A percentile compares a stretch with the other conserved stretches of the same genome.
phyloP scores from a whole-genome alignment of 2,329 filamentous ascomycete genomes.

The Penicillium sp. region DNA sequence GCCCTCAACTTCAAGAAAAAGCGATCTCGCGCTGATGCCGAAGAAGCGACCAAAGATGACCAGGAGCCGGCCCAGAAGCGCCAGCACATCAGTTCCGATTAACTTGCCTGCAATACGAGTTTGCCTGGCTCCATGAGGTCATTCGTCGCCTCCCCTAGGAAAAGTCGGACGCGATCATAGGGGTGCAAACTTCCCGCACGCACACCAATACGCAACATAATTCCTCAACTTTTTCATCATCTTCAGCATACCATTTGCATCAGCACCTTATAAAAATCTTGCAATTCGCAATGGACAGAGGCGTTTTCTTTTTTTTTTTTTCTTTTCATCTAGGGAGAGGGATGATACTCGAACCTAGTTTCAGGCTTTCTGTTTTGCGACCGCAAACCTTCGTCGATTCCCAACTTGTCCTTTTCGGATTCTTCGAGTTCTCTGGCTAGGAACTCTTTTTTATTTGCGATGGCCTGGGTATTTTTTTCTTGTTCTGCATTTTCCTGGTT shows the following conservation, averaged over 20 bases:
- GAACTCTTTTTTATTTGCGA: neutral
- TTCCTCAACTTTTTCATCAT: neutral
- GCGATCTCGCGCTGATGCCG: conserved; percentile 13
- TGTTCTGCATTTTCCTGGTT: conserved; percentile 1
- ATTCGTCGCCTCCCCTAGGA: neutral
- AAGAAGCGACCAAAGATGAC: neutral
- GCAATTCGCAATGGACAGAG: conserved; percentile 1
- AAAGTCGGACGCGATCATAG: neutral
- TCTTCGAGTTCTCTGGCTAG: conserved; percentile 6
- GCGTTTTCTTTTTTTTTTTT: conserved; percentile 12
- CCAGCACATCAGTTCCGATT: conserved; percentile 13
- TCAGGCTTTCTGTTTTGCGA: neutral
- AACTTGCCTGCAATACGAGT: neutral
- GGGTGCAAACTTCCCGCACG: neutral
- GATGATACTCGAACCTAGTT: neutral
- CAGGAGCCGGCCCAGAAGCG: conserved; percentile 15
- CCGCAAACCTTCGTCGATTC: neutral
- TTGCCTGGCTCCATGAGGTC: neutral
- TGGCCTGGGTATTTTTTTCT: neutral
- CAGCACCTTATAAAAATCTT: neutral
- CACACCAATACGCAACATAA: neutral
- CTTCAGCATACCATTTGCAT: neutral
- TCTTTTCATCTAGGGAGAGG: neutral
- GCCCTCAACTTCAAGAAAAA: conserved; percentile 7
- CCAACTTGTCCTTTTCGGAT: neutral